These are phyloP conservation scores for Hanseniaspora meyeri DNA, from an alignment of 805 yeast genomes.

Conservation along the genomic window DNA sequence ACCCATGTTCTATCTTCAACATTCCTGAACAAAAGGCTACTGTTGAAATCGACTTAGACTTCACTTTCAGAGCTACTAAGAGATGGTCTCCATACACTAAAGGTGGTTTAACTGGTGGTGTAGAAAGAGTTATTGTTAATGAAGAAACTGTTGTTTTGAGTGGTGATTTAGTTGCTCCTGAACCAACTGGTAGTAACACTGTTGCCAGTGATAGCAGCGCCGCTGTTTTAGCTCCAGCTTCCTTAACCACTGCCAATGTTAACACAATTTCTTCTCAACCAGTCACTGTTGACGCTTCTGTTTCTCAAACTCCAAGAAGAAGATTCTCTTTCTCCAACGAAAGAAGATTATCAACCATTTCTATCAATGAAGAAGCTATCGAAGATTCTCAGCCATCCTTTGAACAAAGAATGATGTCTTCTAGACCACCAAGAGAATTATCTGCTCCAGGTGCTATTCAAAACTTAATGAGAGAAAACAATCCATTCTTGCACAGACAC, in stretches of 20 bases:
- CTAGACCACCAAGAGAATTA: slow-evolving; percentile 60
- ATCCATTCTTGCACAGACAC: slow-evolving; percentile 81
- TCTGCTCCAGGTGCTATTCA: slow-evolving; percentile 70
- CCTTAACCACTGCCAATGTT: slow-evolving; percentile 24
- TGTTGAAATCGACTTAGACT: slow-evolving; percentile 73
- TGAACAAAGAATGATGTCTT: slow-evolving; percentile 44
- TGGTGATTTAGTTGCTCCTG: slow-evolving; percentile 52
- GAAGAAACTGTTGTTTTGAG: slow-evolving; percentile 75
- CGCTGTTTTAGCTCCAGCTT: slow-evolving; percentile 34
- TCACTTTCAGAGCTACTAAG: slow-evolving; percentile 34
- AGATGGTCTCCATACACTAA: slow-evolving; percentile 46
- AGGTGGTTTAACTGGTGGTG: slow-evolving; percentile 58
- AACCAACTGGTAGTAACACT: slow-evolving; percentile 43
- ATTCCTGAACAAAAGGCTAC: slow-evolving; percentile 67
- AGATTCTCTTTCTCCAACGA: slow-evolving; percentile 44
- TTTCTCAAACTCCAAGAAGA: slow-evolving; percentile 31
- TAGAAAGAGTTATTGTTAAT: slow-evolving; percentile 74
- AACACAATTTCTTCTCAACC: slow-evolving; percentile 24
- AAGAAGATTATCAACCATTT: slow-evolving; percentile 28
- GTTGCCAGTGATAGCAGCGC: slow-evolving; percentile 26
- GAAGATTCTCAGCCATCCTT: slow-evolving; percentile 35
- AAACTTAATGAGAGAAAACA: slow-evolving; percentile 64
- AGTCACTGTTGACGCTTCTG: slow-evolving; percentile 24
- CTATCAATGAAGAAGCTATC: slow-evolving; percentile 24
- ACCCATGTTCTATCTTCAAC: slow-evolving; percentile 72